These are phyloP conservation scores for Capsicum rhomboideum DNA, from an alignment of 257 asterid genomes.

Conservation along the genomic window DNA sequence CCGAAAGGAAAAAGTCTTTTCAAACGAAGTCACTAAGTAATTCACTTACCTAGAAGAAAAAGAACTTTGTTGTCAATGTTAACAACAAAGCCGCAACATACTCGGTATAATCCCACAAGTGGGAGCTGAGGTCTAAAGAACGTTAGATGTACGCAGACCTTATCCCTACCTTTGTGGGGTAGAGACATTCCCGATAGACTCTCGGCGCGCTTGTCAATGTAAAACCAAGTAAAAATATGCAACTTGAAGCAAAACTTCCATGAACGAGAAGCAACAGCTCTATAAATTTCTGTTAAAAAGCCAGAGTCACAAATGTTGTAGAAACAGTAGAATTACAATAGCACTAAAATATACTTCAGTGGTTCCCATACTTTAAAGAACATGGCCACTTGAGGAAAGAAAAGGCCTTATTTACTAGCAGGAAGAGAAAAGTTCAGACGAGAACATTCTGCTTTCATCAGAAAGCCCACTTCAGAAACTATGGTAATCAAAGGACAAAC, in stretches of 20 bases:
- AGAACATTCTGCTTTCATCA: neutral
- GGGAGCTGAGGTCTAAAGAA: fast-evolving
- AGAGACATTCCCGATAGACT: neutral
- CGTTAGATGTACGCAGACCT: neutral
- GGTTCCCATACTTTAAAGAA: neutral
- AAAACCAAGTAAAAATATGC: neutral
- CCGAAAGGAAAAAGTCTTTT: neutral
- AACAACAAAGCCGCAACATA: too few species aligned
- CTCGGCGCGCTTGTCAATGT: neutral
- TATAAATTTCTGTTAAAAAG: neutral
- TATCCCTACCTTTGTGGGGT: neutral
- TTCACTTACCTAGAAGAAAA: too few species aligned
- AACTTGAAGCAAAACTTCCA: neutral
- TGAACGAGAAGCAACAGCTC: neutral
- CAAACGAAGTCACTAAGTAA: too few species aligned
- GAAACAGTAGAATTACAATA: neutral
- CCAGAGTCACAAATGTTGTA: neutral
- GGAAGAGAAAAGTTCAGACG: neutral
- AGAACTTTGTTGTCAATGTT: neutral
- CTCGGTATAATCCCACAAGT: too few species aligned
- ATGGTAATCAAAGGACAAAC: neutral
- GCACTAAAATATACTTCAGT: neutral
- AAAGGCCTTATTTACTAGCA: neutral
- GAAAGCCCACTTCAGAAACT: neutral
- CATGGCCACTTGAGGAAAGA: neutral